Evolutionary conservation across 176 grass and related monocot species (phyloP), one percentile per base, ranked within the genome.

Genomic region (Pontederia crassipes): DNA sequence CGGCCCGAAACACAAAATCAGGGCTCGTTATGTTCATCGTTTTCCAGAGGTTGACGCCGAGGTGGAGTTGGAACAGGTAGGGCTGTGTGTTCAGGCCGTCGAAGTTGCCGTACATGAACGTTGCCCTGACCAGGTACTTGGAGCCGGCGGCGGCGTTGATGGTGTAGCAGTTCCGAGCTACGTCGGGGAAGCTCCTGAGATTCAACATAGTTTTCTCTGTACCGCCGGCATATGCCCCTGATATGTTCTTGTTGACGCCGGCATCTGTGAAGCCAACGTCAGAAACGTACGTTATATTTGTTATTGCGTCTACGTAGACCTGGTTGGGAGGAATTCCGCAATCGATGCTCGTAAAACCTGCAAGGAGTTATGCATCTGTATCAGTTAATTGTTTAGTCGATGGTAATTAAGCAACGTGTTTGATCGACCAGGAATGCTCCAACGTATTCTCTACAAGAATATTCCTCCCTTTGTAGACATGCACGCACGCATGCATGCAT

Each of bases 21-120:
- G 58, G 16, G 10, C 12, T 17, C 3, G 80, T 75, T 65, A 81
- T 52, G 66, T 84, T 89, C 13, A 89, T 57, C 15, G 73, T 68
- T 52, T 46, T 49, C 85, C 85, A 83, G 1, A 16, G 26, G 45
- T 82, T 82, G 10, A 64, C 75, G 4, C 78, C 79, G 16, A 87
- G 56, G 71, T 82, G 9, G 71, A 87, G 63, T 48, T 87, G 48
- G 40, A 87, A 87, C 11, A 45, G 4, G 24, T 15, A 46, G 1
- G 67, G 62, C 2, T 0, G 62, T 12, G 0, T 46, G 40, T 69
- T 6, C 9, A 13, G 20, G 8, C 62, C 68, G 61, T 87, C 79
- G 67, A 75, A 79, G 75, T 87, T 61, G 59, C 79, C 84, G 57
- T 87, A 82, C 67, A 68, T 55, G 72, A 82, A 82, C 40, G 12